These are phyloP conservation scores for Phytophthora ohioensis DNA, from an alignment of 352 stramenopile species.

Conservation along the genomic window DNA sequence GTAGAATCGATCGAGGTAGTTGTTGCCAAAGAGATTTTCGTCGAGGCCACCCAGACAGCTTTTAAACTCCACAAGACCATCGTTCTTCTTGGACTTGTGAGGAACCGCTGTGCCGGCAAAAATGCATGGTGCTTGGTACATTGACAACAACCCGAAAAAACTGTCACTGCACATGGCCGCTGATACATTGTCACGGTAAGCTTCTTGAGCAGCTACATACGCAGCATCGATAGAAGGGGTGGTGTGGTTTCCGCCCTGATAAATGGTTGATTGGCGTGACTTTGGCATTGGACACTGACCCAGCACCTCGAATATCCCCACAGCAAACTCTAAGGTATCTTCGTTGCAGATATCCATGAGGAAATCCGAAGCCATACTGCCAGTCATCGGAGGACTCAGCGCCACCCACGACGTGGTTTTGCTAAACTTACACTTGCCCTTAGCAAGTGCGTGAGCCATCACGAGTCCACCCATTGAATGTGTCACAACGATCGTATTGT, in stretches of 20 bases:
- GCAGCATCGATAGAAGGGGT: conserved; percentile 25
- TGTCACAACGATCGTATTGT: conserved; percentile 49
- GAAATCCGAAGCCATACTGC: conserved; percentile 53
- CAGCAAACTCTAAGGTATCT: conserved; percentile 15
- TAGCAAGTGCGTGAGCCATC: conserved; percentile 32
- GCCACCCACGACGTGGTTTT: conserved; percentile 39
- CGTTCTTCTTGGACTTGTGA: conserved; percentile 42
- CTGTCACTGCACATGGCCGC: conserved; percentile 53
- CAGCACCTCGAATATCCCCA: conserved; percentile 30
- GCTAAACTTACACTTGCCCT: conserved; percentile 26
- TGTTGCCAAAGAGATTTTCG: conserved; percentile 30
- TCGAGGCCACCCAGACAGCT: conserved; percentile 45
- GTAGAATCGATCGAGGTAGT: conserved; percentile 43
- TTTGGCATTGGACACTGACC: conserved; percentile 43
- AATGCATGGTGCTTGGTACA: conserved; percentile 25
- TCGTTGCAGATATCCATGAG: conserved; percentile 41
- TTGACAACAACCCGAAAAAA: conserved; percentile 43
- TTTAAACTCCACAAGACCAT: conserved; percentile 52
- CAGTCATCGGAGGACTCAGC: conserved; percentile 43
- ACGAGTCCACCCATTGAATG: conserved; percentile 56
- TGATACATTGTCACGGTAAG: conserved; percentile 39
- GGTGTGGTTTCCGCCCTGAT: conserved; percentile 39
- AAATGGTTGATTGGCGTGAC: conserved; percentile 34
- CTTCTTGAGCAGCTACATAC: conserved; percentile 41
- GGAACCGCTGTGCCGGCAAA: conserved; percentile 24